A percentile compares a stretch with the other conserved stretches of the same genome.
Conservation (phyloP, 73 alveolate species). For the Durusdinium trenchii region DNA sequence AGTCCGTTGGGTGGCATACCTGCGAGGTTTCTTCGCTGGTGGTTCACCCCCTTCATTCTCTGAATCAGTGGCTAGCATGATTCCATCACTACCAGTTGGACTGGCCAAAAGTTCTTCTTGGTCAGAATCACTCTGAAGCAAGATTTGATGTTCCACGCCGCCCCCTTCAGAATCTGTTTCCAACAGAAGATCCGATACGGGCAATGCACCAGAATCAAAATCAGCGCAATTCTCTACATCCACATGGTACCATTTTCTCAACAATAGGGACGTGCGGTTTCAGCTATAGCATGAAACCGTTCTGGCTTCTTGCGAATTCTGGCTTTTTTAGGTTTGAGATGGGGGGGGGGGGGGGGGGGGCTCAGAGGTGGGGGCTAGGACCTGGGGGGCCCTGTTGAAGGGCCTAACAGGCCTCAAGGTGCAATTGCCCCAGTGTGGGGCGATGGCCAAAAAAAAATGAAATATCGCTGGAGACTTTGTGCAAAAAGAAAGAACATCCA, state of each 20-base stretch:
- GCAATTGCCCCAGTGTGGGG: no score
- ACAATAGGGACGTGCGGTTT: no score
- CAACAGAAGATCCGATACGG: neutral
- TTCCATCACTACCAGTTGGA: neutral
- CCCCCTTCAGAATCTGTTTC: neutral
- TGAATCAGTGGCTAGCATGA: neutral
- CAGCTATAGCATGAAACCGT: no score
- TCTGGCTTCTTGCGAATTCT: no score
- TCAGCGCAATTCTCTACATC: neutral
- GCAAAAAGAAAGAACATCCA: no score
- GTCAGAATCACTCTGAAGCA: conserved; percentile 2
- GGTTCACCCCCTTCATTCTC: neutral
- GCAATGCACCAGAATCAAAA: neutral
- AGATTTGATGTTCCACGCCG: neutral
- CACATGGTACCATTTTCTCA: neutral
- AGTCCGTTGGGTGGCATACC: neutral
- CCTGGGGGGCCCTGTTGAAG: no score
- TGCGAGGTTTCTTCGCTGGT: neutral
- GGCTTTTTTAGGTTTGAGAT: no score
- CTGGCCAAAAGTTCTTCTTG: neutral
- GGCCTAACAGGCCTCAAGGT: no score
- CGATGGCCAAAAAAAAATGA: no score
- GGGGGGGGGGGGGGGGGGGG: no score
- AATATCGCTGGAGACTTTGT: no score
- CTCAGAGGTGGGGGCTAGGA: no score